These are phyloP conservation scores for Aspergillus oerlinghausenensis DNA, from an alignment of 2,329 filamentous ascomycete species.

Conservation along the genomic window DNA sequence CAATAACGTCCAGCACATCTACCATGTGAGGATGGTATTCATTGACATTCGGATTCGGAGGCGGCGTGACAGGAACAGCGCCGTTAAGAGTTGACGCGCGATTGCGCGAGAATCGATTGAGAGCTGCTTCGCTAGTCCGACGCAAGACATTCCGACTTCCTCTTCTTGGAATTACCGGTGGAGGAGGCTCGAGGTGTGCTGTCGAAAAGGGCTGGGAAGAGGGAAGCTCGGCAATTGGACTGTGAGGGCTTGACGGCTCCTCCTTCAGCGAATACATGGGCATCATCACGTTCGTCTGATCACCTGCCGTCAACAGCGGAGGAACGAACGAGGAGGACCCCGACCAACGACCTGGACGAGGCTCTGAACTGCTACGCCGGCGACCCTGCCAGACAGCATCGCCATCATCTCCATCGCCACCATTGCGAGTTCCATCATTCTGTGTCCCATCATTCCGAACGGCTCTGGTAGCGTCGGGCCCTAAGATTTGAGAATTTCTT, in stretches of 20 bases:
- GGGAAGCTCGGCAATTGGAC: constrained; percentile 5
- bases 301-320: constrained; percentile 17
- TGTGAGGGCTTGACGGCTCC: constrained; percentile 22
- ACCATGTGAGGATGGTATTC: constrained; percentile 62
- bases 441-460: neutral
- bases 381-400: constrained; percentile 27
- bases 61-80: constrained; percentile 7
- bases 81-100: constrained; percentile 30
- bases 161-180: constrained; percentile 13
- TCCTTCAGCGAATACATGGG: constrained; percentile 33
- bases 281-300: constrained; percentile 7
- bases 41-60: constrained; percentile 10
- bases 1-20: constrained; percentile 64
- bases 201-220: constrained; percentile 6
- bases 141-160: constrained; percentile 23
- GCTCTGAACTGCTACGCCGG: constrained; percentile 40
- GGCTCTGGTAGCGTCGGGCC: neutral
- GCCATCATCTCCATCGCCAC: constrained; percentile 14
- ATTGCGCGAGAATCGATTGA: constrained; percentile 29
- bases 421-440: neutral
- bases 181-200: constrained; percentile 12
- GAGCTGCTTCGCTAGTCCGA: constrained; percentile 29
- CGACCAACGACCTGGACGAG: constrained; percentile 32
- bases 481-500: neutral
- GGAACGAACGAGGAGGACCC: constrained; percentile 18